Evolutionary conservation across 352 stramenopile species (phyloP), one percentile per base, ranked within the genome.

Genomic region (Phytophthora podocarpi): DNA sequence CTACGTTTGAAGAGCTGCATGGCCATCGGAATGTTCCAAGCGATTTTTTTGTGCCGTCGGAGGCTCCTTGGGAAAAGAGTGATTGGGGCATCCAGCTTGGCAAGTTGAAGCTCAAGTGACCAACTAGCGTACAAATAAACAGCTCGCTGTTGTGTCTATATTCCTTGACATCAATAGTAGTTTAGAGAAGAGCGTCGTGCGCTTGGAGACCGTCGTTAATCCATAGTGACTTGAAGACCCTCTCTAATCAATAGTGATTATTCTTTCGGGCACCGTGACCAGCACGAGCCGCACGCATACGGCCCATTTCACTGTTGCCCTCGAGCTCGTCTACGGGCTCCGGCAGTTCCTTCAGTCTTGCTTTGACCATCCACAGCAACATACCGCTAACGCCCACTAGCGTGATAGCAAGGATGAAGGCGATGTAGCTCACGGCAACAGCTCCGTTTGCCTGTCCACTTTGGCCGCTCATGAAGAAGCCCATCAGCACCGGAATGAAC

Each of bases 381-480:
- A 89, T 77, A 12, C 69, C 66, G 42, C 79, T 87, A 16, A 87
- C 82, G 11, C 80, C 69, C 18, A 94, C 80, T 54, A 94, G 74
- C 34, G 72, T 76, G 37, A 94, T 68, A 36, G 82, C 74, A 40
- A 94, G 65, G 40, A 91, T 89, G 43, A 92, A 94, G 6, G 76
- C 76, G 49, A 91, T 94, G 64, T 89, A 90, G 57, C 80, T 89
- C 45, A 94, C 81, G 11, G 82, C 81, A 32, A 85, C 74, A 6
- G 79, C 75, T 69, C 82, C 82, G 46, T 91, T 91, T 28, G 75
- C 78, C 54, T 90, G 79, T 20, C 82, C 82, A 36, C 82, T 92
- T 65, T 92, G 82, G 28, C 82, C 78, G 58, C 80, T 85, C 82
- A 94, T 94, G 64, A 94, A 94, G 64, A 94, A 94, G 10, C 85